Evolutionary conservation across 768 basidiomycete species (phyloP).

Genomic region (Russula abietina): DNA sequence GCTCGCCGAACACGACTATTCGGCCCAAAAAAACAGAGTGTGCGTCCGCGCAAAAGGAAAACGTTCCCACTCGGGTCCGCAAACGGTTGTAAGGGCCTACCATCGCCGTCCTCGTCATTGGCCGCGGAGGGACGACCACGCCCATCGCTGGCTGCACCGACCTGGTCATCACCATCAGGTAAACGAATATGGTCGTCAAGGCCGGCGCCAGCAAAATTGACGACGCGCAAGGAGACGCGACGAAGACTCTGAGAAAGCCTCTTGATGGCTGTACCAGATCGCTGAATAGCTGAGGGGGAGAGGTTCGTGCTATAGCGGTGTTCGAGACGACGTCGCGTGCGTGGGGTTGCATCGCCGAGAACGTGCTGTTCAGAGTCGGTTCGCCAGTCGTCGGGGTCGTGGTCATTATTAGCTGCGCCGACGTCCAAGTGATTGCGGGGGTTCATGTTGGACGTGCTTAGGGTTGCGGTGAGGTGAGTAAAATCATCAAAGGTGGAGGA

Average conservation of each 20-base stretch:
- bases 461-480: slow-evolving; percentile 44
- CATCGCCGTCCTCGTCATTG: slow-evolving; percentile 32
- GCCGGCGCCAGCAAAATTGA: slow-evolving; percentile 61
- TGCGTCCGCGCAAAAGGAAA: slow-evolving; percentile 64
- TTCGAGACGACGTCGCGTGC: slow-evolving; percentile 39
- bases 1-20: slow-evolving; percentile 55
- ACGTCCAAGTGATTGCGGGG: slow-evolving; percentile 23
- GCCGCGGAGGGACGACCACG: background rate
- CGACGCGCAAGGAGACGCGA: slow-evolving; percentile 72
- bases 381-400: slow-evolving; percentile 28
- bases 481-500: slow-evolving; percentile 56
- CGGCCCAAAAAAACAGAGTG: slow-evolving; percentile 71
- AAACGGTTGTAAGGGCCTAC: slow-evolving; percentile 25
- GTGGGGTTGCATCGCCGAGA: slow-evolving; percentile 34
- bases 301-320: slow-evolving; percentile 48
- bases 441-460: slow-evolving; percentile 36
- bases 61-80: slow-evolving; percentile 39
- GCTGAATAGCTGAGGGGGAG: slow-evolving; percentile 47
- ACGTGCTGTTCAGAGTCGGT: slow-evolving; percentile 25
- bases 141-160: background rate
- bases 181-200: slow-evolving; percentile 56
- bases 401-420: background rate
- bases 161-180: slow-evolving; percentile 33
- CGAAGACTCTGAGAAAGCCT: slow-evolving; percentile 51
- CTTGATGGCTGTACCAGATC: slow-evolving; percentile 53